phyloP scores from a whole-genome alignment of 768 basidiomycete species.

The Leccinum subtestaceum region DNA sequence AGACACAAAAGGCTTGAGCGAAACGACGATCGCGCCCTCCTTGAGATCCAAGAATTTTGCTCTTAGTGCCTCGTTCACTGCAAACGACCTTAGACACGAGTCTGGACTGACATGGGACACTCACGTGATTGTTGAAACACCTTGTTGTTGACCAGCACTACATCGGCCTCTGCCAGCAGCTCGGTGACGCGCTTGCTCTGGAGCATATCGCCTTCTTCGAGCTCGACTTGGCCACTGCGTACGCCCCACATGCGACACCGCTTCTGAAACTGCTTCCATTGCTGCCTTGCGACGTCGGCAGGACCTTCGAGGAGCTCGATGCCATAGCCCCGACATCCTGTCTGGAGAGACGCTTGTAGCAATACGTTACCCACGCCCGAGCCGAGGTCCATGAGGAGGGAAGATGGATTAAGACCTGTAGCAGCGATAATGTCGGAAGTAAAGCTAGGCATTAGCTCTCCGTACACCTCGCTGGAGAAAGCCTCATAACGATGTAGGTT shows the following conservation, averaged over 20 bases:
- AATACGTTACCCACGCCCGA: constrained; percentile 86
- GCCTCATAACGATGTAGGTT: constrained; percentile 77
- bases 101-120: constrained; percentile 29
- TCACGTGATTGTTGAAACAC: constrained; percentile 72
- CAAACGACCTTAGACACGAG: not conserved
- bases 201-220: constrained; percentile 87
- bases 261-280: constrained; percentile 69
- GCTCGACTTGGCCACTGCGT: constrained; percentile 65
- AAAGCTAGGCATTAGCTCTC: constrained; percentile 82
- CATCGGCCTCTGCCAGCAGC: constrained; percentile 78
- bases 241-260: constrained; percentile 94
- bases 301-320: constrained; percentile 79
- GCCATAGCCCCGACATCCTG: constrained; percentile 74
- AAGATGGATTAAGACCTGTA: constrained; percentile 50
- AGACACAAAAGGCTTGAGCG: constrained; percentile 81
- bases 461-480: constrained; percentile 84
- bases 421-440: constrained; percentile 50
- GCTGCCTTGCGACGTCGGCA: constrained; percentile 72
- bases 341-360: constrained; percentile 77
- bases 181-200: constrained; percentile 60
- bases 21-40: constrained; percentile 87
- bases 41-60: constrained; percentile 93
- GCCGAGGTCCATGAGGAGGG: constrained; percentile 80
- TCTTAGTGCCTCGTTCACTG: constrained; percentile 85
- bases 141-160: constrained; percentile 89